Base-by-base conservation (phyloP, 371 early-diverging fungal species). In the Saksenaea vasiformis region DNA sequence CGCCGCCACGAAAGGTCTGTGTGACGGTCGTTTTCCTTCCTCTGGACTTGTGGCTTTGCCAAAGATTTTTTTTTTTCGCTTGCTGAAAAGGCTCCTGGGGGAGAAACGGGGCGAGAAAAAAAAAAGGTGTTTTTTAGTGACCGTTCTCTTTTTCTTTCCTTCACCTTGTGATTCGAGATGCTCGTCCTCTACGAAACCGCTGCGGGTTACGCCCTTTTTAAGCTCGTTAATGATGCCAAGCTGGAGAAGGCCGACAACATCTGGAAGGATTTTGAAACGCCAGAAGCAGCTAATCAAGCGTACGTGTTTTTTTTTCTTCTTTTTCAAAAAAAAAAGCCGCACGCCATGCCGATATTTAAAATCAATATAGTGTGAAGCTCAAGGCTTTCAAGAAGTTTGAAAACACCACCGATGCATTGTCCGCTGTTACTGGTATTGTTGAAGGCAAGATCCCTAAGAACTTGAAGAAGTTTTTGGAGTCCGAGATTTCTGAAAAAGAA, bases 371-470 rank as follows among this genome's bases (percentile, higher is more conserved):
- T 61, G 85, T 96, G 58, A 96, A 97, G 87, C 87, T 98, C 64
- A 85, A 94, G 76, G 94, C 95, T 60, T 96, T 96, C 84, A 87
- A 91, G 68, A 97, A 96, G 82, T 99, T 98, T 73, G 96, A 95
- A 74, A 96, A 95, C 87, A 98, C 97, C 41, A 93, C 93, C 60
- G 97, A 96, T 70, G 97, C 98, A 26, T 85, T 99, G 74, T 87
- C 94, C 56, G 96, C 97, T 19, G 94, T 93, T 61, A 95, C 95
- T n/a, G 95, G 93, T 62, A 77, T 98, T 63, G 92, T 96, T 44
- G 96, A 96, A 84, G 97, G 96, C 56, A 94, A 95, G 83, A 78
- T 98, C 60, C 88, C 94, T 65, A 90, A 92, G 85, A 90, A 90
- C 83, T 86, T 98, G 80, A 95, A 95, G 78, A 89, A 87, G 72